phyloP scores from a whole-genome alignment of 352 stramenopile genomes.

The Pythium insidiosum region DNA sequence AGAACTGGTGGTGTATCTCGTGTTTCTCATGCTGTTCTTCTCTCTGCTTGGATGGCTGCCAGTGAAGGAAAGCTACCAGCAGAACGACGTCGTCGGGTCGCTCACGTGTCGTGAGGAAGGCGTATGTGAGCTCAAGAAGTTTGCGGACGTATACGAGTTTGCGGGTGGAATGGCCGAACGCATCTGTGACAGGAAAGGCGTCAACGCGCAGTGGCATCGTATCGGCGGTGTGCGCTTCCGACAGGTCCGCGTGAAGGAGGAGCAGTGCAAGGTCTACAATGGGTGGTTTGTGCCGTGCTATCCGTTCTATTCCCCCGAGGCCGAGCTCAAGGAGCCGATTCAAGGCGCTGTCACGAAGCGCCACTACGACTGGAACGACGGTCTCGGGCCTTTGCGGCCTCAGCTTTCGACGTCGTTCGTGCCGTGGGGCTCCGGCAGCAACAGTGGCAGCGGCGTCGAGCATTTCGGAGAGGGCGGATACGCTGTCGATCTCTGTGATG shows the following conservation, averaged over 20 bases:
- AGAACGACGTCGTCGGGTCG: conserved; percentile 75
- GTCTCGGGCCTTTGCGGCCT: conserved; percentile 42
- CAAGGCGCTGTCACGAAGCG: conserved; percentile 27
- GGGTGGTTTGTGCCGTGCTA: conserved; percentile 63
- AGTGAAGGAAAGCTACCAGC: conserved; percentile 75
- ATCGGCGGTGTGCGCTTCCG: conserved; percentile 73
- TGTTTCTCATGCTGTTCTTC: conserved; percentile 75
- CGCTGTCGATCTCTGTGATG: conserved; percentile 61
- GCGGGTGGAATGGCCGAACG: conserved; percentile 34
- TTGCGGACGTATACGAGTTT: conserved; percentile 76
- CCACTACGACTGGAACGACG: conserved; percentile 60
- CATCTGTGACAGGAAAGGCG: conserved; percentile 44
- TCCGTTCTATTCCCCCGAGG: conserved; percentile 45
- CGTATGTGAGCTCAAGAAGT: conserved; percentile 72
- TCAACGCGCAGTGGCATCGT: conserved; percentile 64
- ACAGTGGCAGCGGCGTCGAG: conserved; percentile 22
- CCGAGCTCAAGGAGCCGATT: conserved; percentile 43
- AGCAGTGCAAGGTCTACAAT: conserved; percentile 60
- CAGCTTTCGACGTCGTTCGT: conserved; percentile 52
- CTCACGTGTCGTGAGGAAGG: conserved; percentile 75
- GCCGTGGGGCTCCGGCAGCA: conserved; percentile 22
- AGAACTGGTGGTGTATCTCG: conserved; percentile 78
- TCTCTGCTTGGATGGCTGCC: conserved; percentile 70
- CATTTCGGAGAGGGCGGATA: conserved; percentile 67
- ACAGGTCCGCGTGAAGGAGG: conserved; percentile 70